phyloP scores from a whole-genome alignment of 1,284 basidiomycete genomes.

The Cutaneotrichosporon sp. region DNA sequence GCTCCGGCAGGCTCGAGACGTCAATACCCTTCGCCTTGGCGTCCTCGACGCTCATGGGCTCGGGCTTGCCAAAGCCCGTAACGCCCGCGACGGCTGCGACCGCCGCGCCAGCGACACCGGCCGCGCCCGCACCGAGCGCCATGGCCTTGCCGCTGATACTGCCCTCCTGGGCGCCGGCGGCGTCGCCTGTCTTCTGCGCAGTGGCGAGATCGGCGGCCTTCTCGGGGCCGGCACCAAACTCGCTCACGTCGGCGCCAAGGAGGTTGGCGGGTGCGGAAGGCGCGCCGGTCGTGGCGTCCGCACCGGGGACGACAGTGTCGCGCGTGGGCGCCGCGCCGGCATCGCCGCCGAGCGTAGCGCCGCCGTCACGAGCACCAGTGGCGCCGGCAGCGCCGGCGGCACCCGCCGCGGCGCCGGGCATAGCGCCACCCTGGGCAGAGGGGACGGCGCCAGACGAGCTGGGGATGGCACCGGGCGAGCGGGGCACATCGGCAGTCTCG shows the following conservation, averaged over 20 bases:
- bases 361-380: background rate
- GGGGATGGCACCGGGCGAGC: no score
- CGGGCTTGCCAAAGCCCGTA: constrained; percentile 38
- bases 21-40: constrained; percentile 43
- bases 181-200: no score
- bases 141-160: constrained; percentile 8
- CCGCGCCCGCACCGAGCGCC: constrained; percentile 8
- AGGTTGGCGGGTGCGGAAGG: background rate
- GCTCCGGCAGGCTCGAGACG: constrained; percentile 26
- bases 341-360: no score
- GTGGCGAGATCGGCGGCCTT: no score
- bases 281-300: background rate
- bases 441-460: no score
- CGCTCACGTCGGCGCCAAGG: background rate
- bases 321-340: background rate
- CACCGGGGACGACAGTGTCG: background rate
- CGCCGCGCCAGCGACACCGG: constrained; percentile 27
- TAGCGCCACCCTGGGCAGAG: no score
- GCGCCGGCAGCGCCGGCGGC: background rate
- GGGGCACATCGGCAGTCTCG: no score
- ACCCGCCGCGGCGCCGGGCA: background rate
- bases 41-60: constrained; percentile 37
- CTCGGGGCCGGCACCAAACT: background rate
- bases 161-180: background rate
- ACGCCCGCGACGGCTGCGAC: constrained; percentile 32